Evolutionary conservation across 352 stramenopile genomes (phyloP), one percentile per base, ranked within the genome.

Genomic region (Pythium scleroteichum): DNA sequence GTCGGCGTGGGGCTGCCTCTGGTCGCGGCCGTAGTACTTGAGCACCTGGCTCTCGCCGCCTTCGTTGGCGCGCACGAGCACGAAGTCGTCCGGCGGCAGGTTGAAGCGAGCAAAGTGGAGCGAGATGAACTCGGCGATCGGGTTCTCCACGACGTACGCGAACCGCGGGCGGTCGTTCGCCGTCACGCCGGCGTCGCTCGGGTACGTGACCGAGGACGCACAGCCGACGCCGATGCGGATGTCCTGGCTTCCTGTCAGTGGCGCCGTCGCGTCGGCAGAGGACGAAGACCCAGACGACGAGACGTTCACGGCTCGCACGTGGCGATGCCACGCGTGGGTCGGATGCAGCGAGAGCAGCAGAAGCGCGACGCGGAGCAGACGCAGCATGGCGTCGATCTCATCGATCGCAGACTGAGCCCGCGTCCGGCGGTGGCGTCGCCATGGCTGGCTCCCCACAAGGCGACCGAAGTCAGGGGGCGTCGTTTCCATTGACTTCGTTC

Each of bases 61-160:
- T 17, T 84, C 53, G 8, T 70, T 66, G 1, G 79, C 49, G 0
- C 68, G 69, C 1, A 92, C 51, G 19, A 79, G 47, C 9, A 94
- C 64, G 47, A 78, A 85, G 58, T 94, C 85, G 29, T 58, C 63
- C 0, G 71, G 44, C 1, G 80, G 80, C 12, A 94, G 63, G 32
- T 85, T 76, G 53, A 92, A 88, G 16, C 72, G 35, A 12, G 69
- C 64, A 29, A 94, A 89, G 53, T 92, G 76, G 42, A 94, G 42
- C 24, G 78, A 69, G 41, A 90, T 69, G 56, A 90, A 89, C 32
- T 77, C 58, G 19, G 79, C 83, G 23, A 76, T 22, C 13, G 71
- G 54, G 49, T 87, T 78, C 35, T 71, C 68, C 46, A 90, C 52
- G 20, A 66, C 55, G 60, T 75, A 80, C 4, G 67, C 63, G 53